Evolutionary conservation across 2,329 filamentous ascomycete species (phyloP).

Genomic region (Stachybotrys chartarum): DNA sequence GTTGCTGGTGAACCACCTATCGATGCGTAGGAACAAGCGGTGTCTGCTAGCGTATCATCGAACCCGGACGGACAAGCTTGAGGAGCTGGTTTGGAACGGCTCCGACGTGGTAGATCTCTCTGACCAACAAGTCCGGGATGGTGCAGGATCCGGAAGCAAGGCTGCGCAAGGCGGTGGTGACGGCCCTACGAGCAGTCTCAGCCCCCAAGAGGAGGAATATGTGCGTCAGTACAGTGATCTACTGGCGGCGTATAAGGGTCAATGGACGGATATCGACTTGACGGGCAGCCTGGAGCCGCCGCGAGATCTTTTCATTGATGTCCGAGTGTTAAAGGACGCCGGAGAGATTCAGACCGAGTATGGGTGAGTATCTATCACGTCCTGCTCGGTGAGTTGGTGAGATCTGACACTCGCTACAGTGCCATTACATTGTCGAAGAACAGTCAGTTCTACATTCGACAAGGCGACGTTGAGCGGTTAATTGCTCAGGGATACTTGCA

Average conservation of each 20-base stretch:
- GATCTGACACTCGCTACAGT: slow-evolving; percentile 33
- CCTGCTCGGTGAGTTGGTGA: not conserved
- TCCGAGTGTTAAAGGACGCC: slow-evolving; percentile 89
- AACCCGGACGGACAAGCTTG: slow-evolving; percentile 82
- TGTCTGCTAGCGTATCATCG: slow-evolving; percentile 92
- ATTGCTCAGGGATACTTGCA: slow-evolving; percentile 94
- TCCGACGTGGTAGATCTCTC: slow-evolving; percentile 70
- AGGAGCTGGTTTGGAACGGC: slow-evolving; percentile 89
- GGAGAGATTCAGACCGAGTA: slow-evolving; percentile 99
- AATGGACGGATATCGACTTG: slow-evolving; percentile 96
- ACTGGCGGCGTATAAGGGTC: slow-evolving; percentile 91
- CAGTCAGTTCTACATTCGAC: slow-evolving; percentile 93
- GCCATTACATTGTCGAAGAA: slow-evolving; percentile 96
- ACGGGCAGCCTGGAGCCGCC: slow-evolving; percentile 91
- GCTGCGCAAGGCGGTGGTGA: slow-evolving; percentile 29
- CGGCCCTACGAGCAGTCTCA: slow-evolving; percentile 65
- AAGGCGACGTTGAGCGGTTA: slow-evolving; percentile 89
- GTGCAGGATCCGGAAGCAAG: slow-evolving; percentile 22
- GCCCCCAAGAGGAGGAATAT: slow-evolving; percentile 95
- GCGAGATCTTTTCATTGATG: slow-evolving; percentile 94
- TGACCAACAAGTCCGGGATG: slow-evolving; percentile 44
- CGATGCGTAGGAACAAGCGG: slow-evolving; percentile 92
- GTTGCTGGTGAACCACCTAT: slow-evolving; percentile 85
- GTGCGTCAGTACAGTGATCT: slow-evolving; percentile 87
- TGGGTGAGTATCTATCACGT: slow-evolving; percentile 53